Evolutionary conservation across 23 red algal genomes (phyloP).

Genomic region (Gracilaria domingensis): DNA sequence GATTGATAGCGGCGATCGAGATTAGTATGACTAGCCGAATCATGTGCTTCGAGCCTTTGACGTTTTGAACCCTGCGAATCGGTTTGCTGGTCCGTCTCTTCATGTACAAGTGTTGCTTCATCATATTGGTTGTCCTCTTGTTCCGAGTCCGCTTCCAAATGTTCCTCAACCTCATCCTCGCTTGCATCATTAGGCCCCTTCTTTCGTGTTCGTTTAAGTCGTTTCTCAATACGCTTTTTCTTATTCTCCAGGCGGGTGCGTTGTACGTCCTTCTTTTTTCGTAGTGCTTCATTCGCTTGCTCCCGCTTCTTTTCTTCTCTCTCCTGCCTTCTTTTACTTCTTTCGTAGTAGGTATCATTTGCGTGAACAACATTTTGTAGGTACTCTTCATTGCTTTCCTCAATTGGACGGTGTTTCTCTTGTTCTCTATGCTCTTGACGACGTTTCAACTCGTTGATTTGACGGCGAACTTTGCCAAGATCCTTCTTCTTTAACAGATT

Average conservation of each 20-base stretch:
- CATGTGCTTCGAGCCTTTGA: background rate
- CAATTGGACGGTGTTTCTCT: slow-evolving; percentile 22
- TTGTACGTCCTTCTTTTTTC: background rate
- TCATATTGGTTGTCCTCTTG: background rate
- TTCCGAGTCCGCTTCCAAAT: background rate
- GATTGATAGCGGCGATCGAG: background rate
- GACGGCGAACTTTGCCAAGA: background rate
- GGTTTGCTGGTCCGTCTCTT: slow-evolving; percentile 11
- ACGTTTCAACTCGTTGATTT: background rate
- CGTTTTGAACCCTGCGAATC: background rate
- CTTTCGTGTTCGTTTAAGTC: background rate
- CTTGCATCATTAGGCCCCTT: background rate
- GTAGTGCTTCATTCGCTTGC: background rate
- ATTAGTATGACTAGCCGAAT: background rate
- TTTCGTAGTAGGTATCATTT: slow-evolving; percentile 37
- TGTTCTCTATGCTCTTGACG: background rate
- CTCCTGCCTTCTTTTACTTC: slow-evolving; percentile 1
- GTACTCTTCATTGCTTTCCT: background rate
- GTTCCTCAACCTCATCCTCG: slow-evolving; percentile 1
- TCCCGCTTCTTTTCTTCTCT: slow-evolving; percentile 24
- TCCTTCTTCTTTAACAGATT: slow-evolving; percentile 6
- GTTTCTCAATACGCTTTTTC: slow-evolving; percentile 23
- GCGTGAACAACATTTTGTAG: background rate
- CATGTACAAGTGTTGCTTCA: background rate
- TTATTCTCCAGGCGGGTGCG: background rate